A percentile compares a stretch with the other conserved stretches of the same genome.
Evolutionary conservation across 495 filamentous ascomycete species (phyloP).

Genomic region (Venustampulla echinocandica): DNA sequence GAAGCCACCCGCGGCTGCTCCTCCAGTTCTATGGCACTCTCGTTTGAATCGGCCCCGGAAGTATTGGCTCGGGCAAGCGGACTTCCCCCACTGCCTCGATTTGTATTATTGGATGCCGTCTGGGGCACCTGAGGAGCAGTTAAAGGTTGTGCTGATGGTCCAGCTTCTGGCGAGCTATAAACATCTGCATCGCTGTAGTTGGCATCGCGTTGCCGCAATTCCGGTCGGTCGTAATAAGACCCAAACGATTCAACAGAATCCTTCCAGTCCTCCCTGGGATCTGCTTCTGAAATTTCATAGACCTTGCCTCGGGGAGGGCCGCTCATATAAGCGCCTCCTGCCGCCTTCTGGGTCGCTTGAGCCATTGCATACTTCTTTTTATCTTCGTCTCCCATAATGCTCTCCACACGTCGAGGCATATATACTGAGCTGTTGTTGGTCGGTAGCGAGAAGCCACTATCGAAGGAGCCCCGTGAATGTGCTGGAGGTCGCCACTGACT

Average conservation of each 20-base stretch:
- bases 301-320: conserved; percentile 40
- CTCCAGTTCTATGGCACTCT: conserved; percentile 6
- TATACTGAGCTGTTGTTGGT: conserved; percentile 58
- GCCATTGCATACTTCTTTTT: conserved; percentile 60
- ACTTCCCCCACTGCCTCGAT: conserved; percentile 14
- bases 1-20: conserved; percentile 9
- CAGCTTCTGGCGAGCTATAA: conserved; percentile 5
- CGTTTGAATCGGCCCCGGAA: conserved; percentile 5
- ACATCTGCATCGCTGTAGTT: conserved; percentile 4
- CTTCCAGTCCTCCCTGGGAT: conserved; percentile 35
- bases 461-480: conserved; percentile 57
- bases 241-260: conserved; percentile 32
- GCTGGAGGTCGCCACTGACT: conserved; percentile 37
- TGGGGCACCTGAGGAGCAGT: conserved; percentile 2
- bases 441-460: conserved; percentile 55
- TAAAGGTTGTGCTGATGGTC: background rate
- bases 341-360: conserved; percentile 48
- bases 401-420: conserved; percentile 70
- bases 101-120: conserved; percentile 2
- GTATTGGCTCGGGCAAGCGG: conserved; percentile 12
- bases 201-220: conserved; percentile 7
- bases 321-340: conserved; percentile 41
- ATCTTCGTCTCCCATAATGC: conserved; percentile 74
- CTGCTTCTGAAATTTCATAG: conserved; percentile 44
- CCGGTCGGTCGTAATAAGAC: conserved; percentile 11